phyloP scores from a whole-genome alignment of 306 rosid species.

The Parietaria judaica region DNA sequence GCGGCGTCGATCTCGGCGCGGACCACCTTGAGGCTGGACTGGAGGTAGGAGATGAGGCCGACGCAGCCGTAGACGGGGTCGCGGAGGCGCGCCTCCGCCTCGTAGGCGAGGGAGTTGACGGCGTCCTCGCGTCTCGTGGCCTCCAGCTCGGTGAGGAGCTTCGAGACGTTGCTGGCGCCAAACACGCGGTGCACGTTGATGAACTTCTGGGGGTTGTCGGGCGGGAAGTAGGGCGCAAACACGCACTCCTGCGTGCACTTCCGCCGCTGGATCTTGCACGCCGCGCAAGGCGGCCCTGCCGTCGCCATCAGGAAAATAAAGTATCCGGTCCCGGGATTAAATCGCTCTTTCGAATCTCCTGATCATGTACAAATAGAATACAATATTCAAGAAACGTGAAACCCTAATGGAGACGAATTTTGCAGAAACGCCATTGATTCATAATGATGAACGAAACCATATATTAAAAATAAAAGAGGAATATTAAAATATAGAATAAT shows the following conservation, averaged over 20 bases:
- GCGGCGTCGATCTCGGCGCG: conserved; percentile 51
- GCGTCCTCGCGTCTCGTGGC: conserved; percentile 77
- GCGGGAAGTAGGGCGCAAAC: conserved; percentile 92
- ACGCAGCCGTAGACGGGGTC: conserved; percentile 95
- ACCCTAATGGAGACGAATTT: too few relatives aligned
- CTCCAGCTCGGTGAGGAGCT: conserved; percentile 65
- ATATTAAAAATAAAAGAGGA: conserved; percentile 1
- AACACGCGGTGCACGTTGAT: conserved; percentile 77
- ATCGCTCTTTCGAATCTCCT: conserved; percentile 1
- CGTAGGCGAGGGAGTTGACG: conserved; percentile 78
- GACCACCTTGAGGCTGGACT: conserved; percentile 51
- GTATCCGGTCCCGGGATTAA: too few relatives aligned
- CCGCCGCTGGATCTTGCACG: conserved; percentile 69
- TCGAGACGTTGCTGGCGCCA: conserved; percentile 87
- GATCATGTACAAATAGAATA: too few relatives aligned
- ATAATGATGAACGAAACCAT: too few relatives aligned
- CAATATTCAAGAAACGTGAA: too few relatives aligned
- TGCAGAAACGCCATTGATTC: too few relatives aligned
- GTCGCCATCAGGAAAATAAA: conserved; percentile 21
- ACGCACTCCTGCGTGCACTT: conserved; percentile 93
- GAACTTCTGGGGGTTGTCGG: conserved; percentile 81
- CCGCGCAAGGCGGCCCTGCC: conserved; percentile 85
- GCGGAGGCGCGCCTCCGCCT: conserved; percentile 75
- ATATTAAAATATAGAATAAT: background rate
- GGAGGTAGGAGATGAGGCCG: conserved; percentile 81